Conservation (phyloP, 108 stramenopile genomes). For the Cylindrotheca fusiformis region DNA sequence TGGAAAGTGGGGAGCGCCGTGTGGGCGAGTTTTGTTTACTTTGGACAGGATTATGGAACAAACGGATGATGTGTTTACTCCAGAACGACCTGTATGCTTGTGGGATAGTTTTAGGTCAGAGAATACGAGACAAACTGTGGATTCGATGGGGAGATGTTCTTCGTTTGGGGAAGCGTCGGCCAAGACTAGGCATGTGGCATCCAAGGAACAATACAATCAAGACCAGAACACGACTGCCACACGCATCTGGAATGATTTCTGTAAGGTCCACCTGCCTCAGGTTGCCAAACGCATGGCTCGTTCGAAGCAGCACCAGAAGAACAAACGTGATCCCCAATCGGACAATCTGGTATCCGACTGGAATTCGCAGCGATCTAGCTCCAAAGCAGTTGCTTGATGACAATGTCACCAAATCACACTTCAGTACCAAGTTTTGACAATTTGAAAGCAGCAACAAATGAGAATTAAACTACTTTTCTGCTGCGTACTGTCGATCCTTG, state of each 20-base stretch:
- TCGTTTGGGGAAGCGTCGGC: slow-evolving; percentile 16
- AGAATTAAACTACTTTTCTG: no score
- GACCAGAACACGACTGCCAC: slow-evolving; percentile 24
- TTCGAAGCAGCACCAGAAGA: not conserved
- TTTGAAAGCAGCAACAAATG: no score
- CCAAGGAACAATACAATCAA: slow-evolving; percentile 30
- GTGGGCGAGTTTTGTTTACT: slow-evolving; percentile 35
- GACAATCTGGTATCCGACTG: not conserved
- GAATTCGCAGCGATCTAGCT: not conserved
- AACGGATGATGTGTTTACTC: slow-evolving; percentile 5
- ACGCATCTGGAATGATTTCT: slow-evolving; percentile 36
- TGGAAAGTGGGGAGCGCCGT: slow-evolving; percentile 35
- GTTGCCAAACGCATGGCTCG: not conserved
- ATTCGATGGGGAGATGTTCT: slow-evolving; percentile 31
- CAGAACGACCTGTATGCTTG: slow-evolving; percentile 23
- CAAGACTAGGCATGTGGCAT: slow-evolving; percentile 15
- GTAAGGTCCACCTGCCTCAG: slow-evolving; percentile 31
- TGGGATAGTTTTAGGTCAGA: slow-evolving; percentile 23
- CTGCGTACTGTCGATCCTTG: no score
- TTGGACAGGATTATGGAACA: slow-evolving; percentile 30
- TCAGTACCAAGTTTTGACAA: no score
- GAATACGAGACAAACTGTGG: slow-evolving; percentile 15
- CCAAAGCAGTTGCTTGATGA: no score
- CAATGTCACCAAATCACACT: no score
- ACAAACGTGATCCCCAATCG: not conserved